Evolutionary conservation across 208 protist genomes (phyloP), one percentile per base, ranked within the genome.

Genomic region (Leishmania tropica): DNA sequence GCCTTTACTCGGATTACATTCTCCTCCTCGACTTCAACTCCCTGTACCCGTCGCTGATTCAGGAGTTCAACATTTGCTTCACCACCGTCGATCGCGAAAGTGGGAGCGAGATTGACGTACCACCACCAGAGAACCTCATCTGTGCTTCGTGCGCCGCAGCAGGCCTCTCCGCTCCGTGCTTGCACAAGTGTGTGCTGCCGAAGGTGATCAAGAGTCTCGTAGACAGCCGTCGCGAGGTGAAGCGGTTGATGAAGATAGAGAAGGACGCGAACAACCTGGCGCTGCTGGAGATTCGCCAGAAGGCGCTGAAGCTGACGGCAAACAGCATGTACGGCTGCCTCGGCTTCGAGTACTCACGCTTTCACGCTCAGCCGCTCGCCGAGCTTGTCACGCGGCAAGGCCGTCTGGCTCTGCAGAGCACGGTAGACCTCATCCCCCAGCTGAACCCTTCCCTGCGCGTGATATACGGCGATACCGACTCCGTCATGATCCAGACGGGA

Each of bases 11-110:
- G 45, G 98, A 98, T 73, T 99, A 97, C 87, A 96, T 99, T 79
- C 88, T 99, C 24, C 89, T 99, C 21, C 94, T 99, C 24, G 99
- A 99, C 89, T 99, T 99, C 95, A 99, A 99, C 91, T 99, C 99
- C 56, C 96, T 99, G 42, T 99, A 99, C 93, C 99, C 99, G 71
- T 99, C 99, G 35, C 99, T 99, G 78, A 99, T 99, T 82, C 98
- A 99, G 85, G 99, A 99, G 91, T 99, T 99, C 89, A 99, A 99
- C 92, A 98, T 99, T 64, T 99, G 99, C 94, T 99, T 99, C 90
- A 99, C 99, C 19, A 99, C 99, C 0, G 92, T 99, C 37, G 82
- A 95, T 60, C 84, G 92, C 3, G 85, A 89, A 62, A 60, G 74
- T 56, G 35, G 79, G 45, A 62, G 74, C 40, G 84, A 90, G 68